These are phyloP conservation scores for Exophiala phaeomuriformis DNA, from an alignment of 2,329 filamentous ascomycete genomes.

Conservation along the genomic window DNA sequence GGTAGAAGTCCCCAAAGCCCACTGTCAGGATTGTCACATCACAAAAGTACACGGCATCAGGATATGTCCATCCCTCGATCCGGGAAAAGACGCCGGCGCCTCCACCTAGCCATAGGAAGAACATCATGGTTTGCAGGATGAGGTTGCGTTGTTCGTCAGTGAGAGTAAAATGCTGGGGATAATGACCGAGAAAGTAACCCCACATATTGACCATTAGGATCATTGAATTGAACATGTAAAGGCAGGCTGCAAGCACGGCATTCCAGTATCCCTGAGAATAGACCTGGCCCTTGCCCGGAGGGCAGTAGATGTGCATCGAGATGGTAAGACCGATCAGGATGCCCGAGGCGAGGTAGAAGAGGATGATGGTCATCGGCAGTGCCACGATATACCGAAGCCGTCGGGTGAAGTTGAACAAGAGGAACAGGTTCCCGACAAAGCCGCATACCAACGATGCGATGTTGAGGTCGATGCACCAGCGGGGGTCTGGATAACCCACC, in stretches of 20 bases:
- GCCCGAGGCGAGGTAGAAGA: constrained; percentile 62
- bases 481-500: constrained; percentile 57
- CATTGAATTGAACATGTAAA: constrained; percentile 72
- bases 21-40: constrained; percentile 60
- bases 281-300: constrained; percentile 42
- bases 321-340: constrained; percentile 60
- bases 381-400: constrained; percentile 73
- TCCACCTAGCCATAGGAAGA: constrained; percentile 71
- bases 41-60: constrained; percentile 73
- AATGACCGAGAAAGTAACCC: constrained; percentile 67
- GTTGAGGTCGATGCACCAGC: constrained; percentile 70
- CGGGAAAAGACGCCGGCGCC: constrained; percentile 68
- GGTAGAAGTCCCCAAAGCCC: constrained; percentile 57
- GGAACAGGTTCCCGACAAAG: constrained; percentile 68
- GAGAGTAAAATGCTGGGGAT: constrained; percentile 68
- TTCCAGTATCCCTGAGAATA: constrained; percentile 86
- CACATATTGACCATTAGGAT: constrained; percentile 73
- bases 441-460: constrained; percentile 69
- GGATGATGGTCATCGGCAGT: constrained; percentile 71
- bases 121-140: constrained; percentile 82
- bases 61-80: constrained; percentile 58
- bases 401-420: constrained; percentile 80
- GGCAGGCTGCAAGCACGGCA: constrained; percentile 66
- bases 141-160: constrained; percentile 76
- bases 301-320: constrained; percentile 57